A percentile compares a stretch with the other conserved stretches of the same genome.
Evolutionary conservation across 2,329 filamentous ascomycete species (phyloP).

Genomic region (Stachybotrys elegans): DNA sequence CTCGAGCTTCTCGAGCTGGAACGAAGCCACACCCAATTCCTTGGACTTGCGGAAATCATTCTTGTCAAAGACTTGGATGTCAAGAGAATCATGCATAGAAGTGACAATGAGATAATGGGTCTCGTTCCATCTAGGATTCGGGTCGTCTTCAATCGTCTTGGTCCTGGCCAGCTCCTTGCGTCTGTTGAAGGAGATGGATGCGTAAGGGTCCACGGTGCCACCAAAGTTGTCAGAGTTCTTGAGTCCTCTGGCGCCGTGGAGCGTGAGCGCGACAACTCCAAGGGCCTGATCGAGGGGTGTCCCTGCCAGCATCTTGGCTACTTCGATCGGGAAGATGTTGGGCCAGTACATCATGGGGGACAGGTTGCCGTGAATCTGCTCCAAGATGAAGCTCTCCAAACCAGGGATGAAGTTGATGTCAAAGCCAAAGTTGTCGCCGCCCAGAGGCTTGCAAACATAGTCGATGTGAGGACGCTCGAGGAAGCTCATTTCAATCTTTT

Average conservation of each 20-base stretch:
- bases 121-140: slow-evolving; percentile 91
- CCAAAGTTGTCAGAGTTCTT: slow-evolving; percentile 95
- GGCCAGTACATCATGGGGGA: slow-evolving; percentile 97
- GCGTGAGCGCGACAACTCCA: slow-evolving; percentile 84
- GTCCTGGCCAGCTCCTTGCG: slow-evolving; percentile 79
- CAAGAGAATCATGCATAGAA: slow-evolving; percentile 81
- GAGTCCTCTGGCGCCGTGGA: slow-evolving; percentile 85
- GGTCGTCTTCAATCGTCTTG: slow-evolving; percentile 78
- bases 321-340: slow-evolving; percentile 96
- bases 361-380: slow-evolving; percentile 91
- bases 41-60: slow-evolving; percentile 97
- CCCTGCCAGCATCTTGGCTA: slow-evolving; percentile 95
- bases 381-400: slow-evolving; percentile 86
- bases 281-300: slow-evolving; percentile 93
- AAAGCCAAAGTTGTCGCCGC: slow-evolving; percentile 91
- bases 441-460: slow-evolving; percentile 96
- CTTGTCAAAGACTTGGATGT: slow-evolving; percentile 82
- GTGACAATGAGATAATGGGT: slow-evolving; percentile 94
- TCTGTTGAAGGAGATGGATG: slow-evolving; percentile 77
- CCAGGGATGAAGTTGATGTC: slow-evolving; percentile 99
- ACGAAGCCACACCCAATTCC: slow-evolving; percentile 82
- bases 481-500: slow-evolving; percentile 93
- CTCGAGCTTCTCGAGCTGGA: slow-evolving; percentile 78
- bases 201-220: slow-evolving; percentile 87
- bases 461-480: slow-evolving; percentile 84